phyloP scores from a whole-genome alignment of 2,329 filamentous ascomycete species.

The Claviceps citrina region DNA sequence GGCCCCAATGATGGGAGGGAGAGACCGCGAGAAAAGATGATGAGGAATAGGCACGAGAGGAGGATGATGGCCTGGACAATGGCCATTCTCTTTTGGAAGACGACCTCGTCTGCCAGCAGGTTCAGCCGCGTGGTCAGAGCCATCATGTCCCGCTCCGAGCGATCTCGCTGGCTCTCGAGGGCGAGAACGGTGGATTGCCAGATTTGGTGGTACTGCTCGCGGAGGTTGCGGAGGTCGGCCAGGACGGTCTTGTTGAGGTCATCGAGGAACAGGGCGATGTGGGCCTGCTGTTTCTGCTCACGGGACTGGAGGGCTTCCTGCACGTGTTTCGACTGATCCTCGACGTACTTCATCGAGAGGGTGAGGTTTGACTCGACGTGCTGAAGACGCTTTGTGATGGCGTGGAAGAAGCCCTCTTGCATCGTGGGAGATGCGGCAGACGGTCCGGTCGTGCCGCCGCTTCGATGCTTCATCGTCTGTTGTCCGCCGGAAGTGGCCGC shows the following conservation, averaged over 20 bases:
- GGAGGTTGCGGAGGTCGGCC: conserved; percentile 59
- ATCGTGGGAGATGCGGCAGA: conserved; percentile 52
- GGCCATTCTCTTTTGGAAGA: conserved; percentile 77
- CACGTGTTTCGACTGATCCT: conserved; percentile 83
- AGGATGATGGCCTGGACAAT: conserved; percentile 82
- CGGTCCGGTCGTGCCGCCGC: conserved; percentile 13
- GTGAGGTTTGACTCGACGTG: conserved; percentile 87
- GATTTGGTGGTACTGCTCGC: conserved; percentile 83
- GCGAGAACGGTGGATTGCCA: conserved; percentile 94
- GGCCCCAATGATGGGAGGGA: conserved; percentile 20
- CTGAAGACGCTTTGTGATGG: conserved; percentile 80
- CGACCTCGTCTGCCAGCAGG: conserved; percentile 82
- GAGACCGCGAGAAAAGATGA: conserved; percentile 57
- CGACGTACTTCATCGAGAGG: conserved; percentile 85
- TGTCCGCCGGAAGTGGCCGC: conserved; percentile 5
- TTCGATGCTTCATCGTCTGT: conserved; percentile 15
- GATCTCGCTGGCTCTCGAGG: conserved; percentile 73
- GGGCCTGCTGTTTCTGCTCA: conserved; percentile 74
- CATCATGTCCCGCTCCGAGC: conserved; percentile 67
- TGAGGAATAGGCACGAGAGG: conserved; percentile 70
- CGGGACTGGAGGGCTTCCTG: conserved; percentile 75
- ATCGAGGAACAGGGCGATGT: conserved; percentile 67
- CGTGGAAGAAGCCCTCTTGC: conserved; percentile 96
- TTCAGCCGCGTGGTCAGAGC: conserved; percentile 69
- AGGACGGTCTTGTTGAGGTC: conserved; percentile 79